A percentile compares a stretch with the other conserved stretches of the same genome.
Evolutionary conservation across 2,329 filamentous ascomycete genomes (phyloP).

Genomic region (Neofusicoccum umdonicola): DNA sequence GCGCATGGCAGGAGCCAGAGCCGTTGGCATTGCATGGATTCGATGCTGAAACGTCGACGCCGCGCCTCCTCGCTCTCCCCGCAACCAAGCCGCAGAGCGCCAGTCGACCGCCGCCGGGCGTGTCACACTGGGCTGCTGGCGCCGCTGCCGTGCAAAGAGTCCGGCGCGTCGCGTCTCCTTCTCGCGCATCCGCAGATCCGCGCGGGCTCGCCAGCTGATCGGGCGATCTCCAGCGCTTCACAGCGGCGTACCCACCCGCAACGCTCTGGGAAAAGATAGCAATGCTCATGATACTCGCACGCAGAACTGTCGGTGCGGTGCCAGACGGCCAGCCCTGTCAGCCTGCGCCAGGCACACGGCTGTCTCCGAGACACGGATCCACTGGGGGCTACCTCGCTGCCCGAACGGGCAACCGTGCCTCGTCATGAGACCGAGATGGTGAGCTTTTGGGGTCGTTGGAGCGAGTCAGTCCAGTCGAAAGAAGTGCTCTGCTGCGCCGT

Average conservation of each 20-base stretch:
- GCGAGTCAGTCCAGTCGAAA: background rate
- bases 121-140: background rate
- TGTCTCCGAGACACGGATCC: background rate
- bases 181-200: conserved; percentile 10
- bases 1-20: background rate
- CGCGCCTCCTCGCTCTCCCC: conserved; percentile 1
- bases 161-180: background rate
- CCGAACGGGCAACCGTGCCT: conserved; percentile 9
- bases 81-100: background rate
- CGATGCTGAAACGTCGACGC: background rate
- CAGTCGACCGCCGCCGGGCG: background rate
- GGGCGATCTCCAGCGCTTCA: background rate
- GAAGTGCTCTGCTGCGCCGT: background rate
- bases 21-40: background rate
- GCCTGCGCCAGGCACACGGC: background rate
- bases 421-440: background rate
- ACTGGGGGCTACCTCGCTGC: background rate
- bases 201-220: conserved; percentile 2
- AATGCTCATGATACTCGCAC: background rate
- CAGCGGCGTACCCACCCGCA: background rate
- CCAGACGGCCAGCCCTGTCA: background rate
- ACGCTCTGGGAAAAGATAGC: background rate
- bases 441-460: background rate
- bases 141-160: background rate
- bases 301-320: too few relatives aligned